Base-by-base conservation (phyloP, 345 rosid genomes). In the Eucalyptus erythrocorys region DNA sequence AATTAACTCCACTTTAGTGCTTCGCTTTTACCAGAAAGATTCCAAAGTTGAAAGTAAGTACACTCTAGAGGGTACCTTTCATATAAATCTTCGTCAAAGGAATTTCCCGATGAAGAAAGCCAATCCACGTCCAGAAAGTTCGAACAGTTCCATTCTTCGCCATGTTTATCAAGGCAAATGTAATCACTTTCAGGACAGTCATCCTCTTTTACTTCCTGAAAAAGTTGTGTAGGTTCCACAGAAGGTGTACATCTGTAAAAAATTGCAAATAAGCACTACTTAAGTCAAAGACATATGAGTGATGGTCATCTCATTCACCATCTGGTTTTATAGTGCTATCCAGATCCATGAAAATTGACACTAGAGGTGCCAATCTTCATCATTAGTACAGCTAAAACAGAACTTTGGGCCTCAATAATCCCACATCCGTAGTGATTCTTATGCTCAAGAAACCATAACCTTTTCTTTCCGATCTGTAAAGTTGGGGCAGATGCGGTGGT, bases 91-190 rank as follows among this genome's bases (percentile, higher is more conserved):
- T 95, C 99, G 59, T 96, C 99, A 37, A 95, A 97, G 32, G 99
- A 98, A 93, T 96, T 95, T 88, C 97, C 99, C 12, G 99, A 95
- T 87, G 99, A 97, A 89, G 99, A 98, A 87, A 94, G 94, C 97
- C 98, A 94, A 50, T 96, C 99, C 89, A 95, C 84, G 86, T 97
- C 99, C 87, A 94, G 90, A 88, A 98, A 97, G 90, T 93, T 93
- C 84, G 98, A 92, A 90, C 96, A 95, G 91, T 92, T 94, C 88
- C 96, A 97, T 51, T 90, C 92, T 14, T 93, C 95, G 14, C 92
- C 98, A 68, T 93, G 91, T 82, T 91, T 94, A 43, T 95, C 94
- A 86, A 79, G 89, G 90, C 95, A 96, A 32, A 94, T 89, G 88
- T 90, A 90, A 89, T 96, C 94, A 37, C 91, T 91, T 88, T 91